phyloP scores from a whole-genome alignment of 1,284 basidiomycete species.

The Xerocomus nothofagi region DNA sequence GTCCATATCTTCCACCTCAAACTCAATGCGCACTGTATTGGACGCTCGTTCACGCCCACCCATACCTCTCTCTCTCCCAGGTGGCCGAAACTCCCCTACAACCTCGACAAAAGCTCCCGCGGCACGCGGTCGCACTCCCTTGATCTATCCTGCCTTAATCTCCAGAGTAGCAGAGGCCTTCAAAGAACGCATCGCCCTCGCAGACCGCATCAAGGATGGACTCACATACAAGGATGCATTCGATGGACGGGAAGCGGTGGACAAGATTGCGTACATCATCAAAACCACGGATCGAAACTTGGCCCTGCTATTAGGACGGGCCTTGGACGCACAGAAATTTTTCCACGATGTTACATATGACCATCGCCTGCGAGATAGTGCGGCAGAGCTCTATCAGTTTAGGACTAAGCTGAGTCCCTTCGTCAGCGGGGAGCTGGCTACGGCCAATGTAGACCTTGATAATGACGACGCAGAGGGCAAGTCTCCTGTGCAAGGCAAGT shows the following conservation, averaged over 20 bases:
- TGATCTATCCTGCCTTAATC: slow-evolving; percentile 92
- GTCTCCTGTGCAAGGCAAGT: slow-evolving; percentile 31
- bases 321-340: slow-evolving; percentile 97
- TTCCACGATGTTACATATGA: slow-evolving; percentile 99
- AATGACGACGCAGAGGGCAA: slow-evolving; percentile 35
- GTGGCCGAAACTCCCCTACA: slow-evolving; percentile 52
- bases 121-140: slow-evolving; percentile 52
- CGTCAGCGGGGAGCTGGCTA: slow-evolving; percentile 69
- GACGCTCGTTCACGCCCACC: slow-evolving; percentile 41
- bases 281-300: slow-evolving; percentile 97
- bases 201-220: slow-evolving; percentile 90
- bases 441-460: slow-evolving; percentile 26
- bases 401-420: slow-evolving; percentile 74
- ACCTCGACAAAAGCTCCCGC: slow-evolving; percentile 39
- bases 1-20: slow-evolving; percentile 68
- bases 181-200: slow-evolving; percentile 73
- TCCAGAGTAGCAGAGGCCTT: slow-evolving; percentile 95
- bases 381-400: slow-evolving; percentile 94
- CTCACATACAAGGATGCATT: slow-evolving; percentile 96
- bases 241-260: slow-evolving; percentile 95
- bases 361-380: slow-evolving; percentile 89
- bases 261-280: slow-evolving; percentile 96
- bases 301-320: slow-evolving; percentile 90
- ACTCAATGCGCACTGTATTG: slow-evolving; percentile 39
- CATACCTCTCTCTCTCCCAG: slow-evolving; percentile 35